These are phyloP conservation scores for Bonnemaisonia californica DNA, from an alignment of 31 red algal species.

Conservation along the genomic window DNA sequence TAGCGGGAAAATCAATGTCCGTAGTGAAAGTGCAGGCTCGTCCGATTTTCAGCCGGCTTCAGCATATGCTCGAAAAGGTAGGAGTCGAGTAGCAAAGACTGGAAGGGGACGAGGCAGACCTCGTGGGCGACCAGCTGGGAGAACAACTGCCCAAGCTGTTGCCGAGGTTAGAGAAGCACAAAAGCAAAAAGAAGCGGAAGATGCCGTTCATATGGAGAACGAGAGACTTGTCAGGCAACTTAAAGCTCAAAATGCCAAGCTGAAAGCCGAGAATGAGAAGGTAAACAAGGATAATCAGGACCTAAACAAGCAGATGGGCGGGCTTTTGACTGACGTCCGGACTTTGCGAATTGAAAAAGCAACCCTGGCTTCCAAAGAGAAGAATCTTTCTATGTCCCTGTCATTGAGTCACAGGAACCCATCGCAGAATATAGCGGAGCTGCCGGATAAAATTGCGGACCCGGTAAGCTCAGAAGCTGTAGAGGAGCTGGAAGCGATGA, in stretches of 20 bases:
- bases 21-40: not conserved
- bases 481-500: conserved; percentile 12
- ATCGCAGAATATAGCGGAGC: not conserved
- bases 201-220: not conserved
- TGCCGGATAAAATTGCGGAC: not conserved
- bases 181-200: conserved; percentile 24
- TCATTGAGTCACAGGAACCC: not conserved
- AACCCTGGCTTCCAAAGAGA: conserved; percentile 2
- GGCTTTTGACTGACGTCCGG: conserved; percentile 36
- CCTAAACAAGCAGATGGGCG: conserved; percentile 50
- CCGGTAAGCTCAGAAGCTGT: not conserved
- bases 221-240: not conserved
- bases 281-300: conserved; percentile 27
- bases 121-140: conserved; percentile 3
- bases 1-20: not conserved
- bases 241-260: conserved; percentile 1
- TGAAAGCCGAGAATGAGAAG: conserved; percentile 12
- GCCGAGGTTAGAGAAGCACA: conserved; percentile 13
- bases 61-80: conserved; percentile 19
- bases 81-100: not conserved
- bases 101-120: not conserved
- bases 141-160: not conserved
- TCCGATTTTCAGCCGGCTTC: conserved; percentile 37
- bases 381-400: not conserved
- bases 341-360: conserved; percentile 9